phyloP scores from a whole-genome alignment of 148 eudicot genomes.

The Suaeda aralocaspica region DNA sequence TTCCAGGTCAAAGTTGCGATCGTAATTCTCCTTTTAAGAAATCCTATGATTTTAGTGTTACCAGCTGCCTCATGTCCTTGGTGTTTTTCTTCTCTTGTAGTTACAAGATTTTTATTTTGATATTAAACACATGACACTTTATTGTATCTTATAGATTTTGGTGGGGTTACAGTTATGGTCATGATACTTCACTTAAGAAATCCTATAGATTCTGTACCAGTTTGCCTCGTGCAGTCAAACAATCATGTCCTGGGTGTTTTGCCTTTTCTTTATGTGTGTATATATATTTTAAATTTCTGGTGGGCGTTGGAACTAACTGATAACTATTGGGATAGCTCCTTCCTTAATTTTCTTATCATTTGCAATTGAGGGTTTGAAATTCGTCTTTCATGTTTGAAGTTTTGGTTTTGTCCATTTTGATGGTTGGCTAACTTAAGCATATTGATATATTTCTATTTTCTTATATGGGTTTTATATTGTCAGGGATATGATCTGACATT shows the following conservation, averaged over 20 bases:
- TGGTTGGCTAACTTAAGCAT: neutral
- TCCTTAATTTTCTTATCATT: neutral
- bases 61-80: neutral
- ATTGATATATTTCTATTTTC: neutral
- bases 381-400: neutral
- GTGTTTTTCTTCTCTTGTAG: neutral
- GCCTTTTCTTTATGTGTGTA: neutral
- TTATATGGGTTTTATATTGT: neutral
- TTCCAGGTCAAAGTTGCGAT: neutral
- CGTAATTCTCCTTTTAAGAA: no score
- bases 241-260: neutral
- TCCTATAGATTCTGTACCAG: no score
- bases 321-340: no score
- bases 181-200: no score
- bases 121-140: no score
- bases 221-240: no score
- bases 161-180: no score
- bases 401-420: neutral
- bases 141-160: no score
- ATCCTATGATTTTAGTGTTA: neutral
- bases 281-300: neutral
- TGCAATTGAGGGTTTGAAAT: neutral
- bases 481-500: conserved; percentile 1
- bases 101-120: neutral
- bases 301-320: no score